These are phyloP conservation scores for Xylaria sp. DNA, from an alignment of 2,329 filamentous ascomycete species.

Conservation along the genomic window DNA sequence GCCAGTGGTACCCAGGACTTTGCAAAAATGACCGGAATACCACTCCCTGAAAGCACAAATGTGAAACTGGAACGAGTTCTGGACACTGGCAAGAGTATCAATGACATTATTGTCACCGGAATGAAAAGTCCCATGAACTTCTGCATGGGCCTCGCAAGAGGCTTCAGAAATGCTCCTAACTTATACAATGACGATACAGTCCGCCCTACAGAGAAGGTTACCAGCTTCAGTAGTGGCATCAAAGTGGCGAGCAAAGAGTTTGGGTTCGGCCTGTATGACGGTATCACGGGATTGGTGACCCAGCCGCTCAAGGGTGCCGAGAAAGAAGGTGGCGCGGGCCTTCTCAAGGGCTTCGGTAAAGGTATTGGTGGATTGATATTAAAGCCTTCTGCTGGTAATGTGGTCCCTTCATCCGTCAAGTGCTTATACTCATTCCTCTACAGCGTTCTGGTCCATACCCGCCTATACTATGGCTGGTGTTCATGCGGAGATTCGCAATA, in stretches of 20 bases:
- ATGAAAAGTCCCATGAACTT: conserved; percentile 81
- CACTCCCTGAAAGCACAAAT: conserved; percentile 26
- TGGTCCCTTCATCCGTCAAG: conserved; percentile 7
- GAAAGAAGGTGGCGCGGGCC: conserved; percentile 57
- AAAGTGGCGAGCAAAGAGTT: conserved; percentile 75
- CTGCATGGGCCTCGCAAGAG: conserved; percentile 73
- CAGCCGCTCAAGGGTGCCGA: conserved; percentile 67
- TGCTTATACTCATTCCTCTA: conserved; percentile 13
- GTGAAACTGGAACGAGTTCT: conserved; percentile 53
- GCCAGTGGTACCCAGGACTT: conserved; percentile 9
- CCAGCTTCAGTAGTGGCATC: conserved; percentile 68
- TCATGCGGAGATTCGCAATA: conserved; percentile 68
- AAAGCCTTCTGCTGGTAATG: conserved; percentile 71
- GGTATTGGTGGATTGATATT: conserved; percentile 75
- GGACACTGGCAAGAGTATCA: conserved; percentile 61
- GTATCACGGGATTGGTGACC: conserved; percentile 72
- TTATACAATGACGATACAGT: conserved; percentile 82
- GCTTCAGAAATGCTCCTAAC: conserved; percentile 81
- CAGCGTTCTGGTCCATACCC: conserved; percentile 63
- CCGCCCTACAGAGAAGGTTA: conserved; percentile 72
- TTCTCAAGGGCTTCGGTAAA: conserved; percentile 75
- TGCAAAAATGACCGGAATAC: background rate
- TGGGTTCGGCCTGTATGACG: conserved; percentile 72
- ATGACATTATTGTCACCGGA: conserved; percentile 67
- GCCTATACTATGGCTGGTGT: conserved; percentile 81